phyloP scores from a whole-genome alignment of 2,329 filamentous ascomycete species.

The Fonsecaea pedrosoi region DNA sequence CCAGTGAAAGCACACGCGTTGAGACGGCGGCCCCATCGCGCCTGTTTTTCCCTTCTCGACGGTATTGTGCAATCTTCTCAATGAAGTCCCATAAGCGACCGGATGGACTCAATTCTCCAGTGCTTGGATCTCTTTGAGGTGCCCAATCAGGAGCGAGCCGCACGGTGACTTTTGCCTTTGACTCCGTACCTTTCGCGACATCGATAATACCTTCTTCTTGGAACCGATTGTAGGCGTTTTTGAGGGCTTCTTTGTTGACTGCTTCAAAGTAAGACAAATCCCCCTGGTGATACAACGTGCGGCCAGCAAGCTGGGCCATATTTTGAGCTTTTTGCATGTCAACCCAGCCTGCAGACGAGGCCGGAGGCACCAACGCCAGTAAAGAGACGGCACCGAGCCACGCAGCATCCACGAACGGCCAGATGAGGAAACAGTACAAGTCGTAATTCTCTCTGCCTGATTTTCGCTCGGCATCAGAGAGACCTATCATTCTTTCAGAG shows the following conservation, averaged over 20 bases:
- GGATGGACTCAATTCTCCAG: constrained; percentile 67
- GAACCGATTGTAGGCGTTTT: constrained; percentile 87
- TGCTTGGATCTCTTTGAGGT: constrained; percentile 68
- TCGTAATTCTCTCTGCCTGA: constrained; percentile 93
- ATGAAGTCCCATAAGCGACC: constrained; percentile 91
- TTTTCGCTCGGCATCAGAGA: constrained; percentile 76
- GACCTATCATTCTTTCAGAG: constrained; percentile 70
- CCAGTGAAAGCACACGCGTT: constrained; percentile 77
- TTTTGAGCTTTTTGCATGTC: constrained; percentile 78
- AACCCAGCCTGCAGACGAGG: constrained; percentile 69
- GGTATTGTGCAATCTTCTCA: constrained; percentile 79
- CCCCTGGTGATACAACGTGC: constrained; percentile 96
- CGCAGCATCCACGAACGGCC: constrained; percentile 94
- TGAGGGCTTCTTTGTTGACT: constrained; percentile 96
- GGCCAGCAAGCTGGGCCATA: constrained; percentile 83
- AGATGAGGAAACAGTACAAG: constrained; percentile 98
- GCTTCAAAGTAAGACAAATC: constrained; percentile 97
- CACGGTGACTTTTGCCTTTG: constrained; percentile 53
- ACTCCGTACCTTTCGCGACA: constrained; percentile 70
- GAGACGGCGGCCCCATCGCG: constrained; percentile 91
- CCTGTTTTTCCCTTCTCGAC: constrained; percentile 93
- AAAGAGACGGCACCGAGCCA: constrained; percentile 92
- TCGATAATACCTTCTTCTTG: constrained; percentile 89
- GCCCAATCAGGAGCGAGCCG: constrained; percentile 77
- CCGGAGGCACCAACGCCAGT: constrained; percentile 81